A percentile compares a stretch with the other conserved stretches of the same genome.
phyloP scores from a whole-genome alignment of 2,329 filamentous ascomycete species.

The Aspergillus arachidicola region DNA sequence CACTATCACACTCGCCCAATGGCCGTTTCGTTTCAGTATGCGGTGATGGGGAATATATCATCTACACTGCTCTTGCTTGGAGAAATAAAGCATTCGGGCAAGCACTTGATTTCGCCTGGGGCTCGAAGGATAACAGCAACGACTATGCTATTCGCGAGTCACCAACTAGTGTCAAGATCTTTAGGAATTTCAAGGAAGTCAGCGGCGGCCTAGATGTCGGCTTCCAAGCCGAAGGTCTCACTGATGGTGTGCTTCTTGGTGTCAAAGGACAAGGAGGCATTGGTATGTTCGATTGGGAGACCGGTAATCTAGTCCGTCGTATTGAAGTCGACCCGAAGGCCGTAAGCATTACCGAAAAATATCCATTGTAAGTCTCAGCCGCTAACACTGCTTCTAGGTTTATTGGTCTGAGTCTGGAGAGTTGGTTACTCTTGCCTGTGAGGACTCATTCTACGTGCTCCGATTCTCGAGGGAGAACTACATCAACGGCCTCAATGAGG shows the following conservation, averaged over 20 bases:
- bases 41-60: conserved; percentile 97
- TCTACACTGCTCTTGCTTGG: conserved; percentile 95
- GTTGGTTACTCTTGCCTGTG: conserved; percentile 87
- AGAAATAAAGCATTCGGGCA: conserved; percentile 97
- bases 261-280: conserved; percentile 94
- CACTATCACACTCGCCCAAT: conserved; percentile 92
- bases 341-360: conserved; percentile 42
- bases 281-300: conserved; percentile 95
- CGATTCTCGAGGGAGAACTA: conserved; percentile 90
- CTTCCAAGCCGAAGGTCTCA: conserved; percentile 90
- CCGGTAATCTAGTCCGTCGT: conserved; percentile 81
- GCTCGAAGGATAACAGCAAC: conserved; percentile 94
- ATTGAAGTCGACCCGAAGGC: conserved; percentile 77
- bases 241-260: conserved; percentile 85
- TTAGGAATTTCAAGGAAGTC: conserved; percentile 97
- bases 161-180: conserved; percentile 90
- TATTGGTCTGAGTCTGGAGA: conserved; percentile 99
- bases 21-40: conserved; percentile 87
- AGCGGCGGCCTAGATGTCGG: conserved; percentile 85
- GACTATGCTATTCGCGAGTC: conserved; percentile 98
- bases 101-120: conserved; percentile 95
- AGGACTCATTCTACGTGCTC: conserved; percentile 93
- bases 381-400: conserved; percentile 56
- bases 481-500: conserved; percentile 77
- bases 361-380: background rate